Conservation (phyloP, 225 moss, liverwort and hornwort genomes). For the Anthoceros angustus region DNA sequence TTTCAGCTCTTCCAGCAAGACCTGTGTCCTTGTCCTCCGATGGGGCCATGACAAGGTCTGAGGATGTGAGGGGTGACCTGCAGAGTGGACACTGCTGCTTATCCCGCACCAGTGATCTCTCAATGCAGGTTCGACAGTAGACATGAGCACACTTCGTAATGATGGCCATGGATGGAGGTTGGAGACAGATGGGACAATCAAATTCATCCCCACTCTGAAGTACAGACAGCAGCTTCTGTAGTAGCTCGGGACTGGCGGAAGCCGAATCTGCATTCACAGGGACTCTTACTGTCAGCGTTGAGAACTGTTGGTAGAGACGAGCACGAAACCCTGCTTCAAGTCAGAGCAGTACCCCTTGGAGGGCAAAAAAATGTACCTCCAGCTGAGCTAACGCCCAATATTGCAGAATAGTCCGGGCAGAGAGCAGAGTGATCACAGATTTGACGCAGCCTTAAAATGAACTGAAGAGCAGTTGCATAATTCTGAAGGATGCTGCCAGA, state of each 20-base stretch:
- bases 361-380: slow-evolving; percentile 13
- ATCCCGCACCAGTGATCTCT: slow-evolving; percentile 31
- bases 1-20: slow-evolving; percentile 7
- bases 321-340: no score
- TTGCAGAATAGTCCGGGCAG: slow-evolving; percentile 26
- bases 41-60: slow-evolving; percentile 43
- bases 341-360: no score
- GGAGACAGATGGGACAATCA: slow-evolving; percentile 45
- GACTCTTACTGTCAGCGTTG: neutral
- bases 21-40: slow-evolving; percentile 25
- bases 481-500: slow-evolving; percentile 39
- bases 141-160: slow-evolving; percentile 48
- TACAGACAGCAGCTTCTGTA: slow-evolving; percentile 38
- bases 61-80: slow-evolving; percentile 18
- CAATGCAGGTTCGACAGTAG: slow-evolving; percentile 39
- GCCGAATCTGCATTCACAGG: neutral
- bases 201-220: slow-evolving; percentile 41
- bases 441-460: slow-evolving; percentile 37
- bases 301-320: no score
- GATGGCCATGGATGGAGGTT: slow-evolving; percentile 35
- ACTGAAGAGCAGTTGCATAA: slow-evolving; percentile 38
- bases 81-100: slow-evolving; percentile 51
- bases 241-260: slow-evolving; percentile 14
- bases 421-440: slow-evolving; percentile 37
- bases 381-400: slow-evolving; percentile 16